Base-by-base conservation (phyloP, 2,329 filamentous ascomycete genomes). In the Epichloe elymi region DNA sequence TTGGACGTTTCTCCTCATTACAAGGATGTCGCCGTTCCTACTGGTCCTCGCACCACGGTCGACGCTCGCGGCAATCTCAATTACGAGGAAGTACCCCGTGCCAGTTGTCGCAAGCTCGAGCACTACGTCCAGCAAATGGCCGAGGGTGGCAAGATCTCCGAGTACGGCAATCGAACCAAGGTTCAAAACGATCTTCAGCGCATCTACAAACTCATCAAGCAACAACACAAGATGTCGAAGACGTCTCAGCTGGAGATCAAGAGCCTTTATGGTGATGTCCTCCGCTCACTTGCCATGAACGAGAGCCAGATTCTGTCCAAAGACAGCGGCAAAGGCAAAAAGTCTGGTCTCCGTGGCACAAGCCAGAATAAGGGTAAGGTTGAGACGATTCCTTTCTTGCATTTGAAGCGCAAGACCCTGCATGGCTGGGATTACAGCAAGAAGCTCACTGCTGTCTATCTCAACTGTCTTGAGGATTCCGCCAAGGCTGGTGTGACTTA, bases 351-450 rank as follows among this genome's bases (percentile, higher is more conserved):
- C 53, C 78, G 77, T 65, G 66, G 68, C 49, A 77, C 75, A 58
- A 78, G 74, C 54, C 71, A 76, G 42, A 72, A 76, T 61, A 94
- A 93, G 75, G 89, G 89, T 68, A 96, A 95, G 75, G 83, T 94
- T 52, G 91, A 97, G 74, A 95, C 93, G 17, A 94, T 98, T 59
- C 93, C 93, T 36, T 98, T 98, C 82, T 73, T 98, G 49, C 93
- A 98, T 67, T 75, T 98, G 52, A 96, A 96, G 80, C 86, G 88
- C 69, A 94, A 95, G 71, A 83, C 87, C 50, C 81, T 90, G 55
- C 86, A 95, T 63, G 91, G 91, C 55, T 98, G 93, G 93, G 90
- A 97, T 64, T 98, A 97, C 75, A 97, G 88, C 81, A 98, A 97
- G 79, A 96, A 94, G 74, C 80, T 98, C 52, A 97, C 93, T 23